Base-by-base conservation (phyloP, 768 basidiomycete genomes). In the Mrakia blollopis region DNA sequence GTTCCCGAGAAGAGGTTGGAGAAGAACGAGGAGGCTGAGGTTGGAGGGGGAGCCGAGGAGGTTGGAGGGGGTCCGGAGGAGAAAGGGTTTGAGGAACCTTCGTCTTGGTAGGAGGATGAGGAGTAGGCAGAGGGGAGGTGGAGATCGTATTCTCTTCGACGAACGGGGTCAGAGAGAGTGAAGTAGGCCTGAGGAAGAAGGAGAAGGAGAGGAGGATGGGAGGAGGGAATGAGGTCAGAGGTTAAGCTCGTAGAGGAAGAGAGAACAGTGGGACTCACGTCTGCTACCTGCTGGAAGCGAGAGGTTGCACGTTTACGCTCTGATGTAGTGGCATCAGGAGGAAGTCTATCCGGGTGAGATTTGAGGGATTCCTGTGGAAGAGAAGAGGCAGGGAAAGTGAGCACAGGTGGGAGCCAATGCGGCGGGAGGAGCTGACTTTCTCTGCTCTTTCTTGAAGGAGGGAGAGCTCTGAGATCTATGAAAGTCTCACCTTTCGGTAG, bases 341-440 rank as follows among this genome's bases (percentile, higher is more conserved):
- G 86, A 32, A 94, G 85, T 79, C 94, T 86, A 82, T 97, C 94
- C 4, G 94, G 94, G 82, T 97, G 94, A 1, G 92, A 94, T 84
- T 91, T 94, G 25, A 84, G 79, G 2, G 81, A 68, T 35, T 73
- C 76, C 72, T 77, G 65, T 71, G 11, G 37, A 35, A 44, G 23
- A 18, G 28, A 32, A 28, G 13, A 23, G 14, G 28, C 5, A 30
- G 21, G 69, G 25, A 30, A 39, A 28, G 32, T 71, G 23, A 32
- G 50, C n/a, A 44, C 8, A 47, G n/a, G 41, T 39, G 18, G 10
- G 39, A 8, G 21, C 25, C 37, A n/a, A 23, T 41, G 7, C 28
- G 44, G 41, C 11, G 13, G 47, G 47, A 50, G 47, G 44, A 69
- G 68, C 68, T 14, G 9, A 25, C 68, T 11, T 47, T 39, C 9